Evolutionary conservation across 2,329 filamentous ascomycete genomes (phyloP).

Genomic region (Knufia petricola): DNA sequence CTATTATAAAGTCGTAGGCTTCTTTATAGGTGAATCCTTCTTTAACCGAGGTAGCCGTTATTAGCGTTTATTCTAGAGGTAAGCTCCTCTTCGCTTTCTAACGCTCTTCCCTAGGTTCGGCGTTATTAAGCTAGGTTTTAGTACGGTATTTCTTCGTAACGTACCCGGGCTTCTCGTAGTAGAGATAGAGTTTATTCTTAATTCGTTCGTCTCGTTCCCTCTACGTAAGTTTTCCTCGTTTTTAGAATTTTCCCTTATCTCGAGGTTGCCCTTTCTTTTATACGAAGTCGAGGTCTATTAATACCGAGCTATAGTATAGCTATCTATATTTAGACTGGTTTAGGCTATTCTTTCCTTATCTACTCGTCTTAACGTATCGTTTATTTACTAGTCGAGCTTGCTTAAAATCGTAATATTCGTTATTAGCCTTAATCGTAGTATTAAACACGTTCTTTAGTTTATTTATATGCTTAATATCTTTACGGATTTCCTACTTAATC

Average conservation of each 20-base stretch:
- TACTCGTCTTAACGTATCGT: neutral
- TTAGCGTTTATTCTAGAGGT: neutral
- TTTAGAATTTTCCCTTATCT: neutral
- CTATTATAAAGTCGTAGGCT: too few relatives aligned
- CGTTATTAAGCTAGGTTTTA: neutral
- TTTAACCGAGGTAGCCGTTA: neutral
- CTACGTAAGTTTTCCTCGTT: neutral
- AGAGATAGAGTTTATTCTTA: neutral
- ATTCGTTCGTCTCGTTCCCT: neutral
- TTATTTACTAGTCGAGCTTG: too few relatives aligned
- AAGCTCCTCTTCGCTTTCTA: neutral
- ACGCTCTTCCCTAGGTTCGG: neutral
- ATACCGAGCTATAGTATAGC: neutral
- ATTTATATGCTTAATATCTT: too few relatives aligned
- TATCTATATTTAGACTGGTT: neutral
- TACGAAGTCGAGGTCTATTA: constrained; percentile 2
- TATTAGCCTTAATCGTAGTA: too few relatives aligned
- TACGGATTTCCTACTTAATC: too few relatives aligned
- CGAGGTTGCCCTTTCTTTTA: neutral
- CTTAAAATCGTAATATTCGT: too few relatives aligned
- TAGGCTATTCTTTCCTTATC: neutral
- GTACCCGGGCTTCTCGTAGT: constrained; percentile 1
- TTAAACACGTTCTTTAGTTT: too few relatives aligned
- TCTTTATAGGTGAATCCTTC: too few relatives aligned
- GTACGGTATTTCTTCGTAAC: neutral